Evolutionary conservation across 78 protist species (phyloP), one percentile per base, ranked within the genome.

Genomic region (Paulinella micropora): DNA sequence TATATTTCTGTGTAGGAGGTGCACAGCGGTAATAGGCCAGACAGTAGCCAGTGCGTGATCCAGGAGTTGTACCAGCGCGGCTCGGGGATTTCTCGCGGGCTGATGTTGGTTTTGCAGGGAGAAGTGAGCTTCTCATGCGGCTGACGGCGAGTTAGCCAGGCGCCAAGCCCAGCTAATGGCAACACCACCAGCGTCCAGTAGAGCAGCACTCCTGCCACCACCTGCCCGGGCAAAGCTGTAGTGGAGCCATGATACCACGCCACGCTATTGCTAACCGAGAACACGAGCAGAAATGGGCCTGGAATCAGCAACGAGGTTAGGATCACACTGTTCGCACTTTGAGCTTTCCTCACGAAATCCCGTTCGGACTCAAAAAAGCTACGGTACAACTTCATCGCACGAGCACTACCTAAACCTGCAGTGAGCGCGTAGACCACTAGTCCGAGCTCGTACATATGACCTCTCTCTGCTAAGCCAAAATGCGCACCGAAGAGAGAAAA

Each of bases 1-100:
- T 95, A 95, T 73, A 97, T 91, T 93, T 97, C 99, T 28, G 96
- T 92, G 92, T 96, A 96, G 87, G 96, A 96, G 77, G 99, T 97
- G 39, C 92, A 41, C 86, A 81, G 37, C 31, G 86, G 92, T 2
- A 90, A 28, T 83, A 86, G 85, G 41, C 91, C 91, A 0, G 98
- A 97, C 88, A 95, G 90, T 86, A 95, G 34, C 89, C 95, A 83
- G 67, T 95, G 98, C 38, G 39, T 40, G 37, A 92, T 88, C 2
- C 73, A 28, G 28, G 92, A 87, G 26, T 96, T 88, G 90, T 91
- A 95, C 97, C 96, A 96, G 26, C 95, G 97, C 39, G 86, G 41
- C 6, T 93, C 93, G 1, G 99, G 99, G 77, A 97, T 94, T 73
- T 94, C 97, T 23, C 97, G 90, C 26, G 96, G 96, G 88, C 86